These are phyloP conservation scores for Caloboletus inedulis DNA, from an alignment of 1,284 basidiomycete species.

Conservation along the genomic window DNA sequence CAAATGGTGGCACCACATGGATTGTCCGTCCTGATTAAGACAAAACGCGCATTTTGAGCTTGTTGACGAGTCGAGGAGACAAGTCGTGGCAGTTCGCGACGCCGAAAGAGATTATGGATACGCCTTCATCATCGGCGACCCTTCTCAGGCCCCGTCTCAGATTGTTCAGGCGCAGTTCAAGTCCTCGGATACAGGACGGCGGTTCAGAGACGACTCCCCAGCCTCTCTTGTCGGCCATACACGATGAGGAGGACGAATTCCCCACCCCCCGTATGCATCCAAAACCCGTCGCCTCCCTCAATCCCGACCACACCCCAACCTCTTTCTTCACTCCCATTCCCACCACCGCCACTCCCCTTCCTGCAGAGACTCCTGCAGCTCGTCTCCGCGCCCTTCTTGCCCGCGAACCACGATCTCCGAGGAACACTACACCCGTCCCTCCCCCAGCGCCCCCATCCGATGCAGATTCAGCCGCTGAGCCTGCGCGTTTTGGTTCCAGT, in stretches of 20 bases:
- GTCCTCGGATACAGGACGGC: conserved; percentile 29
- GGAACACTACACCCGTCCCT: conserved; percentile 31
- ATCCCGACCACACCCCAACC: conserved; percentile 21
- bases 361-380: conserved; percentile 45
- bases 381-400: conserved; percentile 56
- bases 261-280: conserved; percentile 48
- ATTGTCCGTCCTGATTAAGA: background rate
- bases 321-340: conserved; percentile 2
- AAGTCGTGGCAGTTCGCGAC: background rate
- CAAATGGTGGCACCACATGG: too few relatives aligned
- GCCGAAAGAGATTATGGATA: conserved; percentile 19
- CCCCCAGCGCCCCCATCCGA: conserved; percentile 44
- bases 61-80: background rate
- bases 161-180: conserved; percentile 38
- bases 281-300: conserved; percentile 21
- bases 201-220: conserved; percentile 33
- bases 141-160: conserved; percentile 43
- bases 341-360: conserved; percentile 22
- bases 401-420: conserved; percentile 39
- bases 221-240: conserved; percentile 35
- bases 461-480: conserved; percentile 60
- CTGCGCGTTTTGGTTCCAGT: conserved; percentile 39
- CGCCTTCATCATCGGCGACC: conserved; percentile 13
- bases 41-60: background rate
- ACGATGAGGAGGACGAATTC: conserved; percentile 45